Evolutionary conservation across 2,329 filamentous ascomycete genomes (phyloP), one percentile per base, ranked within the genome.

Genomic region (Fusarium foetens): DNA sequence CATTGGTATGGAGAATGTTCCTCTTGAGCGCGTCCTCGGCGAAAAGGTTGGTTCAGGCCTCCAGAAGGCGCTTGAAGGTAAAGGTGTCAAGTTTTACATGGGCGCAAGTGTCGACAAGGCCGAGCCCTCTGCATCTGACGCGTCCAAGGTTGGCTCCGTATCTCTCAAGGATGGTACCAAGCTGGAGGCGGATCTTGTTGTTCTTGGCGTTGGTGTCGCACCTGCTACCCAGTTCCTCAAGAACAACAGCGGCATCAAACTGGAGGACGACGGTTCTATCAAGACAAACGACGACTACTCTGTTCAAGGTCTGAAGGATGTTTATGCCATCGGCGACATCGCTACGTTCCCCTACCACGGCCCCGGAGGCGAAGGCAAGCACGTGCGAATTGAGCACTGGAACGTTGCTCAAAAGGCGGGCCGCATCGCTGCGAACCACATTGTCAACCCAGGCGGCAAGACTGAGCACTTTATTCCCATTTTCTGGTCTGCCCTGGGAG

Each of bases 381-480:
- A 88, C 23, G 89, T 92, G 2, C 92, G 96, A 71, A 98, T 98
- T 79, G 96, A 99, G 86, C 96, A 99, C 81, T 99, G 96, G 96
- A 95, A 98, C 82, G 96, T 99, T 6, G 96, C 96, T 8, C 96
- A 98, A 79, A 98, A 98, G 78, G 87, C 93, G 4, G 96, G 96
- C 6, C 93, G 95, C 46, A 87, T 88, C 29, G 95, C 92, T 2
- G 96, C 94, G 4, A 86, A 86, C 58, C 89, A 93, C 76, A 97
- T 99, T 78, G 88, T 90, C 73, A 86, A 92, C 76, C 88, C 92
- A 0, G 82, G 86, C 12, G 80, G 86, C 49, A 86, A 87, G 70
- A 86, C 90, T 1, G 90, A 93, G 75, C 86, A 89, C 5, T 98
- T 97, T 82, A 95, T 96, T 64, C 96, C 96, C 1, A 89, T 99